These are phyloP conservation scores for Nakazawaea ernobii DNA, from an alignment of 805 yeast species.

Conservation along the genomic window DNA sequence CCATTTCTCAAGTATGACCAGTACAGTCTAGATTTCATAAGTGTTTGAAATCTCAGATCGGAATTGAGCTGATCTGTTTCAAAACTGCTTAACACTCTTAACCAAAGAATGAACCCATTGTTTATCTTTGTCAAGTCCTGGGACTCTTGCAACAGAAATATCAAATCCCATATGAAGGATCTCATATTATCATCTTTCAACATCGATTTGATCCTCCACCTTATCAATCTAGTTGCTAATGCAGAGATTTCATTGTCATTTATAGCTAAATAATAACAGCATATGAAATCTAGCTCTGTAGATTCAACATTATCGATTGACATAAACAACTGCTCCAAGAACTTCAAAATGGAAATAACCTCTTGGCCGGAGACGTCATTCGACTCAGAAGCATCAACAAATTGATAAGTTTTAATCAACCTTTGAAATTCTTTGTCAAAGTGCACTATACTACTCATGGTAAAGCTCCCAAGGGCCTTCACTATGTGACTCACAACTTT, in stretches of 20 bases:
- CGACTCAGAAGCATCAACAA: constrained; percentile 7
- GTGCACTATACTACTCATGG: neutral
- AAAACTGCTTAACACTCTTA: constrained; percentile 39
- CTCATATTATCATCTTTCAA: constrained; percentile 17
- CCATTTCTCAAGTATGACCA: constrained; percentile 59
- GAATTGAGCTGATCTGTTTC: constrained; percentile 10
- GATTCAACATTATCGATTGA: constrained; percentile 14
- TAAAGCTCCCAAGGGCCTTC: neutral
- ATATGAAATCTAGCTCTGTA: constrained; percentile 19
- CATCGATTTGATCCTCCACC: constrained; percentile 48
- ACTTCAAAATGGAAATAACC: constrained; percentile 22
- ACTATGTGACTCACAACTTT: neutral
- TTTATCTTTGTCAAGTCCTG: constrained; percentile 22
- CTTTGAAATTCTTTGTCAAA: neutral
- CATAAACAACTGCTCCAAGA: constrained; percentile 32
- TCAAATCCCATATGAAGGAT: constrained; percentile 39
- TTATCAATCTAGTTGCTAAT: constrained; percentile 33
- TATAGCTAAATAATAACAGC: constrained; percentile 29
- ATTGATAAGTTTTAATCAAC: neutral
- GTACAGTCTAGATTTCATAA: constrained; percentile 29
- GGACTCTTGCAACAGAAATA: constrained; percentile 31
- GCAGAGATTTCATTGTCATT: constrained; percentile 33
- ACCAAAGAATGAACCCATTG: constrained; percentile 48
- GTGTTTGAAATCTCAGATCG: constrained; percentile 22
- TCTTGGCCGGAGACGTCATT: constrained; percentile 4